Conservation (phyloP, 495 filamentous ascomycete genomes). For the Aspergillus asperescens region DNA sequence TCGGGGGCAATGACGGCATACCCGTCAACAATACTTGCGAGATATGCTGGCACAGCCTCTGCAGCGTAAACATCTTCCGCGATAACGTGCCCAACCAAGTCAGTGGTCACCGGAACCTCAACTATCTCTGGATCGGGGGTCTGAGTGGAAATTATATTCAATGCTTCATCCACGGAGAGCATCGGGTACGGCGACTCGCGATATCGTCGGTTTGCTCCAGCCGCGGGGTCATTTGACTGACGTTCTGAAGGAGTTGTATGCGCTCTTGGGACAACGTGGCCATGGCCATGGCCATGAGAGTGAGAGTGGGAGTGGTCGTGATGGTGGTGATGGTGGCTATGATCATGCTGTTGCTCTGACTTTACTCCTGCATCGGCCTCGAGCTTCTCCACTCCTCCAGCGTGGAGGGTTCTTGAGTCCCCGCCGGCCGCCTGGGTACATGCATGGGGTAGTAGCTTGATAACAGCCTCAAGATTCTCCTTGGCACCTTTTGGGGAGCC, state of each 20-base stretch:
- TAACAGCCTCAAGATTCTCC: conserved; percentile 88
- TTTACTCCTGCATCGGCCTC: conserved; percentile 74
- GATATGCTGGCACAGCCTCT: conserved; percentile 85
- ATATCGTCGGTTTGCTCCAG: conserved; percentile 71
- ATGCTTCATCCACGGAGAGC: conserved; percentile 76
- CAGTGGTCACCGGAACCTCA: conserved; percentile 52
- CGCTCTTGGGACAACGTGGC: conserved; percentile 60
- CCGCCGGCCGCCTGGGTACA: conserved; percentile 82
- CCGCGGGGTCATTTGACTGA: conserved; percentile 75
- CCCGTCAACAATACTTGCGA: conserved; percentile 94
- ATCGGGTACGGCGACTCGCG: conserved; percentile 89
- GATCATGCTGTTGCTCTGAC: conserved; percentile 20
- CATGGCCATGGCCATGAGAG: conserved; percentile 54
- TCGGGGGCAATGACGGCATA: conserved; percentile 66
- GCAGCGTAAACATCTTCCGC: conserved; percentile 75
- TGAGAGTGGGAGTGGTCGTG: conserved; percentile 45
- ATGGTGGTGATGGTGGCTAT: conserved; percentile 48
- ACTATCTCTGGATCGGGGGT: conserved; percentile 55
- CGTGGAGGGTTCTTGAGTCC: conserved; percentile 75
- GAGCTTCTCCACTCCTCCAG: conserved; percentile 73
- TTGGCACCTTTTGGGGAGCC: conserved; percentile 95
- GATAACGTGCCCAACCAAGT: conserved; percentile 68
- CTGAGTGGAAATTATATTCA: conserved; percentile 62
- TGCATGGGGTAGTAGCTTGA: conserved; percentile 88
- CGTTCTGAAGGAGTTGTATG: conserved; percentile 62